phyloP scores from a whole-genome alignment of 352 stramenopile species.

The Phytophthora boehmeriae region DNA sequence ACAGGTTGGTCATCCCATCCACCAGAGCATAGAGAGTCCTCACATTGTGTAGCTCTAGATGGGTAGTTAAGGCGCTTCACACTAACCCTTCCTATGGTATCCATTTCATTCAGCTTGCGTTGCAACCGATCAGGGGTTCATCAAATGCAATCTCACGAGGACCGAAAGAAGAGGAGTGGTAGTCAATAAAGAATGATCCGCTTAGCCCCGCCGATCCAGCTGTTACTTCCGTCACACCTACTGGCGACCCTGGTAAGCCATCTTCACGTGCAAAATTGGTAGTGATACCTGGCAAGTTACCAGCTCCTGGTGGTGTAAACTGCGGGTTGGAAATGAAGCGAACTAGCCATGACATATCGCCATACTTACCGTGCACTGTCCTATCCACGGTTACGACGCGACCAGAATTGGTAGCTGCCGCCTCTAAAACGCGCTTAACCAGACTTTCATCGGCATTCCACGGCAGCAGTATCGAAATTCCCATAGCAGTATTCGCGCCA shows the following conservation, averaged over 20 bases:
- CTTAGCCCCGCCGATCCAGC: slow-evolving; percentile 87
- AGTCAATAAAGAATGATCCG: slow-evolving; percentile 92
- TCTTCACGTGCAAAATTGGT: slow-evolving; percentile 40
- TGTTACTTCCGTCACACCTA: slow-evolving; percentile 87
- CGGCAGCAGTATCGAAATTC: slow-evolving; percentile 41
- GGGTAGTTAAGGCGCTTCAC: slow-evolving; percentile 92
- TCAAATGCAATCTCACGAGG: slow-evolving; percentile 86
- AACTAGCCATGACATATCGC: slow-evolving; percentile 93
- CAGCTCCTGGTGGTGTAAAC: slow-evolving; percentile 90
- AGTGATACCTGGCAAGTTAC: slow-evolving; percentile 82
- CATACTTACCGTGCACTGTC: slow-evolving; percentile 94
- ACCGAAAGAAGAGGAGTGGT: slow-evolving; percentile 76
- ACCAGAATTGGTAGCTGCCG: slow-evolving; percentile 51
- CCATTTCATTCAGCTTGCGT: slow-evolving; percentile 96
- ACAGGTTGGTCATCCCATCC: slow-evolving; percentile 92
- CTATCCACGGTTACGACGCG: slow-evolving; percentile 86
- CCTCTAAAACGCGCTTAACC: slow-evolving; percentile 58
- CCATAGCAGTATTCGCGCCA: slow-evolving; percentile 8
- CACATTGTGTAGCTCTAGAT: slow-evolving; percentile 62
- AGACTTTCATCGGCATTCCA: slow-evolving; percentile 75
- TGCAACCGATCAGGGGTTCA: slow-evolving; percentile 85
- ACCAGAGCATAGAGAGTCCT: slow-evolving; percentile 63
- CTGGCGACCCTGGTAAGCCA: slow-evolving; percentile 16
- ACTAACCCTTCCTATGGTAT: slow-evolving; percentile 90
- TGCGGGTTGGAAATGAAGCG: slow-evolving; percentile 94